Evolutionary conservation across 495 filamentous ascomycete species (phyloP).

Genomic region (Niebla homalea): DNA sequence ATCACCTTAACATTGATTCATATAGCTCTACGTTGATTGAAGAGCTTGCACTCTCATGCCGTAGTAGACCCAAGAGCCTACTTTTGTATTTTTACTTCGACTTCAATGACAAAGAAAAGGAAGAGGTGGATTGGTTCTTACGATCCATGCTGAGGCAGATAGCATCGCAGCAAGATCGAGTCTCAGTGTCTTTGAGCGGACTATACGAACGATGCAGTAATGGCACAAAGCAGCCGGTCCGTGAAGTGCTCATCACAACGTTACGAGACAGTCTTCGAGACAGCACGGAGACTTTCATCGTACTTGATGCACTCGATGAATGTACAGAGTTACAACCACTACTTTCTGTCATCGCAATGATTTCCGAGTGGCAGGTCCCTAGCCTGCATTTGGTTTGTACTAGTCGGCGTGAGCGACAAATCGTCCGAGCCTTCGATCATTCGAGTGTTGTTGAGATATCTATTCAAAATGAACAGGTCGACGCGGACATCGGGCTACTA

Average conservation of each 20-base stretch:
- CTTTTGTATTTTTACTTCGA: conserved; percentile 17
- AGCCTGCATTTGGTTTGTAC: conserved; percentile 24
- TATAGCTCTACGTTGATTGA: conserved; percentile 1
- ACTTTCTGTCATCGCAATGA: neutral
- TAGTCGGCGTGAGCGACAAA: conserved; percentile 23
- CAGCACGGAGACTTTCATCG: conserved; percentile 1
- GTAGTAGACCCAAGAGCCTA: neutral
- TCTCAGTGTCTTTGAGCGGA: neutral
- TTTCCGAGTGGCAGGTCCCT: conserved; percentile 4
- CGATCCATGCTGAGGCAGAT: neutral
- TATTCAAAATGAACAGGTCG: conserved; percentile 12
- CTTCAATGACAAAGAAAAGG: conserved; percentile 11
- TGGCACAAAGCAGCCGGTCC: neutral
- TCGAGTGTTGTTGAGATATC: neutral
- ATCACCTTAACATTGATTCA: no score
- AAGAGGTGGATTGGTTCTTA: neutral
- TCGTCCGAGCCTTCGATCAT: conserved; percentile 18
- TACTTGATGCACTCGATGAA: conserved; percentile 24
- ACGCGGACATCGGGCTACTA: conserved; percentile 21
- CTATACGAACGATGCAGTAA: neutral
- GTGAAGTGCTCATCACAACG: neutral
- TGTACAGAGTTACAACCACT: conserved; percentile 8
- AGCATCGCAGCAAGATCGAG: neutral
- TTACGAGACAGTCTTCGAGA: neutral
- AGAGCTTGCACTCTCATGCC: neutral